Percentiles rank a stretch among this genome's conserved stretches.
These are phyloP conservation scores for Whalleya microplaca DNA, from an alignment of 2,329 filamentous ascomycete species.

Conservation along the genomic window DNA sequence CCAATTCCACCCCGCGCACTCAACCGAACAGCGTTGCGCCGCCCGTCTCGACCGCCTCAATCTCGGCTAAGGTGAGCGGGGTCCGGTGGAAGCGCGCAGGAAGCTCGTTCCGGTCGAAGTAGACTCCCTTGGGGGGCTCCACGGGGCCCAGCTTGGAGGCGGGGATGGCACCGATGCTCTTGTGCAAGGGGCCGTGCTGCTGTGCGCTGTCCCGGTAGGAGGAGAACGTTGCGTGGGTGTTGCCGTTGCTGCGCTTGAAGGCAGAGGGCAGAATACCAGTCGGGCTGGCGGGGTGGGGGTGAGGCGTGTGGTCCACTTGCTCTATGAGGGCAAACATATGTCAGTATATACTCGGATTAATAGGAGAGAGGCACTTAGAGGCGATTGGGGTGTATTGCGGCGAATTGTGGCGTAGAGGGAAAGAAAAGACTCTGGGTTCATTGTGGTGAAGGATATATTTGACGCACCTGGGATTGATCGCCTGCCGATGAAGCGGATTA, in stretches of 20 bases:
- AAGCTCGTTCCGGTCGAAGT: constrained; percentile 88
- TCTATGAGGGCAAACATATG: constrained; percentile 49
- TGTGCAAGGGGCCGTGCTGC: constrained; percentile 75
- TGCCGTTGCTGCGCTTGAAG: constrained; percentile 46
- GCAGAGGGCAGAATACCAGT: constrained; percentile 62
- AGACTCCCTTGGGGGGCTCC: constrained; percentile 71
- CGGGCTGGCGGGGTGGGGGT: constrained; percentile 74
- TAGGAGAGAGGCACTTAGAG: not conserved
- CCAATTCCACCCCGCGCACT: constrained; percentile 16
- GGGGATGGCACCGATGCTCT: constrained; percentile 55
- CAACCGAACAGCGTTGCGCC: constrained; percentile 67
- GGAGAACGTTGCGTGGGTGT: constrained; percentile 67
- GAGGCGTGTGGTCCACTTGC: constrained; percentile 71
- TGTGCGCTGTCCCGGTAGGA: constrained; percentile 77
- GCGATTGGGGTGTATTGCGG: not conserved
- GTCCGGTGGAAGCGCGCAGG: constrained; percentile 80
- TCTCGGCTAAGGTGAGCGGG: constrained; percentile 78
- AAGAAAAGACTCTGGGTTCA: not conserved
- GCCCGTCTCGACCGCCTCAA: constrained; percentile 93
- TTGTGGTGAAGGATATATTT: constrained; percentile 4
- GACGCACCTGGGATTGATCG: constrained; percentile 60
- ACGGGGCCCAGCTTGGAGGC: constrained; percentile 76
- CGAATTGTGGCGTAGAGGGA: no score
- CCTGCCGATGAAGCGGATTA: constrained; percentile 67
- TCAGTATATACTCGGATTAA: constrained; percentile 26